A percentile compares a stretch with the other conserved stretches of the same genome.
These are phyloP conservation scores for Auricularia sp. DNA, from an alignment of 768 basidiomycete species.

Conservation along the genomic window DNA sequence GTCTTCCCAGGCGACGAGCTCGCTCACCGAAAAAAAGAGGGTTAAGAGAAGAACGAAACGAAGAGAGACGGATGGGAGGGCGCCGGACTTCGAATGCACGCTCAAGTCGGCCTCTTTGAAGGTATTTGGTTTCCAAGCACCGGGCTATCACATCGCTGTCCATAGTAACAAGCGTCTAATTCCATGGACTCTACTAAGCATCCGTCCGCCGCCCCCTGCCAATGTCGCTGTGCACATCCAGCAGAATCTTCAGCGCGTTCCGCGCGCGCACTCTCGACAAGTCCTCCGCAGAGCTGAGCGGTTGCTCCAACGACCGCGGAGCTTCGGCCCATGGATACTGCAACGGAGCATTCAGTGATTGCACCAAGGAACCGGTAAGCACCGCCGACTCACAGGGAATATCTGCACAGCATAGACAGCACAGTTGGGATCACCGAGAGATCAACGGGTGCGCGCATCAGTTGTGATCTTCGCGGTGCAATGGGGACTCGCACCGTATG, in stretches of 20 bases:
- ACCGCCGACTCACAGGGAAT: constrained; percentile 1
- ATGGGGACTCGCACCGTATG: constrained; percentile 37
- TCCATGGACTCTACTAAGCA: background rate
- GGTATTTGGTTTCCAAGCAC: background rate
- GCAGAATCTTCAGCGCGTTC: constrained; percentile 85
- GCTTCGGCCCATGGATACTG: constrained; percentile 77
- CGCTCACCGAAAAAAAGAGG: constrained; percentile 24
- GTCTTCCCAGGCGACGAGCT: no score
- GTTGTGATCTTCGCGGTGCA: background rate
- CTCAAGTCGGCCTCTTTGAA: constrained; percentile 12
- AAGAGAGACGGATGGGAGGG: constrained; percentile 24
- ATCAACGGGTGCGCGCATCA: background rate
- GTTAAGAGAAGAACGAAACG: constrained; percentile 25
- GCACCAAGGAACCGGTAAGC: background rate
- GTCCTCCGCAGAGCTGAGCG: constrained; percentile 56
- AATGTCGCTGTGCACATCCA: constrained; percentile 88
- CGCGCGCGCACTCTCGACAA: constrained; percentile 82
- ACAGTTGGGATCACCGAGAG: background rate
- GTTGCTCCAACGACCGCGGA: constrained; percentile 57
- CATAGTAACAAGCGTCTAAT: background rate
- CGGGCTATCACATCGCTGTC: background rate
- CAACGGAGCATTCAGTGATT: background rate
- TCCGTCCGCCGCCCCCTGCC: constrained; percentile 29
- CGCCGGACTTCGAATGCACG: constrained; percentile 9
- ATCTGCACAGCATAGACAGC: constrained; percentile 1